Base-by-base conservation (phyloP, 1,139 yeast species). In the Hyphopichia burtonii region DNA sequence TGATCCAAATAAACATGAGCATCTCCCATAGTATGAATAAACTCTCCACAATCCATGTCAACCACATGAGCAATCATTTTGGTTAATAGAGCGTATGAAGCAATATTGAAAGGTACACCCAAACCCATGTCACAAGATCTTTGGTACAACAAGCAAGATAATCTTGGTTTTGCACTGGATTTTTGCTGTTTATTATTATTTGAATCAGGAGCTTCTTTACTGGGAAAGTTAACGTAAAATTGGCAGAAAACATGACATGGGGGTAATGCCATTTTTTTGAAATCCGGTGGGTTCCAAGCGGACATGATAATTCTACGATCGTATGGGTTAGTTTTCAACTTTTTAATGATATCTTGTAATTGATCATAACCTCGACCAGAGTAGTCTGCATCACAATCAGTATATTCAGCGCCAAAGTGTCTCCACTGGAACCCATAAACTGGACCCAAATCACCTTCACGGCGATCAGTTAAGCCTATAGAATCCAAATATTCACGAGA, bases 381-480 rank as follows among this genome's bases (percentile, higher is more conserved):
- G 56, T 93, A 93, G 61, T 93, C 95, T 6, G 91, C 74, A 48
- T 91, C 91, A 58, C 96, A 89, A 44, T 88, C 90, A 34, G 59
- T 71, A 61, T 93, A 93, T 51, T 85, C 80, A 3, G 99, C 99
- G 25, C 99, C 99, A 61, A 94, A 93, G 63, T 94, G 99, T 56
- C 99, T 81, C 99, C 99, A 93, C 65, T 93, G 99, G 67, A 94
- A 93, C 0, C 99, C 99, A 60, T 93, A 93, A 3, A 93, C 97
- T 1, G 99, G 99, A 0, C 99, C 99, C 53, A 93, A 68, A 65
- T 93, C 99, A 43, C 98, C 98, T 55, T 82, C 97, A 48, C 93
- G 75, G 56, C 96, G 82, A 45, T 87, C 74, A 0, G 76, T 74
- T 38, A 93, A 75, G 0, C 99, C 99, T 34, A 90, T 68, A 10